A percentile compares a stretch with the other conserved stretches of the same genome.
Conservation (phyloP, 441 rosid genomes). For the Capsella rubella region DNA sequence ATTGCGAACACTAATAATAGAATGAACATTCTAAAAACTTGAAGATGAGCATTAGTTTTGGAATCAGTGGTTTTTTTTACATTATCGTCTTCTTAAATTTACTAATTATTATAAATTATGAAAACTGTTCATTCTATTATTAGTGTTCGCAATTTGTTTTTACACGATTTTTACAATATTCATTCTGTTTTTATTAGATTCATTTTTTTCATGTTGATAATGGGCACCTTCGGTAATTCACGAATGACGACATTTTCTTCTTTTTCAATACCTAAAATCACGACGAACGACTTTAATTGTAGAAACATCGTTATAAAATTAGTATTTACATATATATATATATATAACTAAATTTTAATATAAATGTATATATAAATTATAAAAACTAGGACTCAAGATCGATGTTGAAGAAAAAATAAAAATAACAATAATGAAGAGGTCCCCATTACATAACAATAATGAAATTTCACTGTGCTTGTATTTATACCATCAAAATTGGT, state of each 20-base stretch:
- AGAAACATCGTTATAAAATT: neutral
- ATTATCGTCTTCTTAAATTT: too few relatives aligned
- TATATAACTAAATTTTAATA: neutral
- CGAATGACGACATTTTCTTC: too few relatives aligned
- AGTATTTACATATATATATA: neutral
- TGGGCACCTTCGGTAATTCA: too few relatives aligned
- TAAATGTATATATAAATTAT: neutral
- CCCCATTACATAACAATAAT: conserved; percentile 26
- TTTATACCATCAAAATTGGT: conserved; percentile 27
- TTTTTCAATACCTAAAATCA: too few relatives aligned
- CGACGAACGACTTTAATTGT: too few relatives aligned
- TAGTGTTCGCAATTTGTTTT: too few relatives aligned
- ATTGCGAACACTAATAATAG: neutral
- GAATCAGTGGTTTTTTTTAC: too few relatives aligned
- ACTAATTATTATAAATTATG: too few relatives aligned
- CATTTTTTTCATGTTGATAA: too few relatives aligned
- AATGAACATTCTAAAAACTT: neutral
- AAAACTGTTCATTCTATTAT: too few relatives aligned
- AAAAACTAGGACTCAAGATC: conserved; percentile 5
- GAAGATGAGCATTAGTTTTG: neutral
- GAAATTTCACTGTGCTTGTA: conserved; percentile 31
- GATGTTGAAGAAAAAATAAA: neutral
- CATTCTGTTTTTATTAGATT: too few relatives aligned
- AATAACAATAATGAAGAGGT: conserved; percentile 14
- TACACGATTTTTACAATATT: too few relatives aligned